A percentile compares a stretch with the other conserved stretches of the same genome.
These are phyloP conservation scores for Gnetum montanum DNA, from an alignment of 75 land plant genomes.

Conservation along the genomic window DNA sequence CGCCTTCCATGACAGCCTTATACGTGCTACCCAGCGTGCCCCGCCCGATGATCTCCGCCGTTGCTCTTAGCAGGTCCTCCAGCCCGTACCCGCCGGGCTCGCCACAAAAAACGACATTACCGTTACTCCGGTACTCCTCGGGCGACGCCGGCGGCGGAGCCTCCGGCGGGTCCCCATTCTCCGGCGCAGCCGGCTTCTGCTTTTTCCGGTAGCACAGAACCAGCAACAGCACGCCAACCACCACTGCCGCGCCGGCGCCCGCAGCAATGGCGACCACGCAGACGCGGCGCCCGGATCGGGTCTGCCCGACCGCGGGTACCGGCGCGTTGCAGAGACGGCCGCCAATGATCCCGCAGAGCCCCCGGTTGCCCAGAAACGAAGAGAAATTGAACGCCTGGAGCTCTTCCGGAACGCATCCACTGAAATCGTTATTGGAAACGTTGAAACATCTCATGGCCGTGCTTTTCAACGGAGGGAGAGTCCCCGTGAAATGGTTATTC, in stretches of 20 bases:
- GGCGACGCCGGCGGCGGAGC: background rate
- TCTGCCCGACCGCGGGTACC: slow-evolving; percentile 2
- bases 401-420: slow-evolving; percentile 50
- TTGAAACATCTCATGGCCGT: slow-evolving; percentile 38
- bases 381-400: slow-evolving; percentile 15
- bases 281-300: slow-evolving; percentile 3
- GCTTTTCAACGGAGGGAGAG: slow-evolving; percentile 46
- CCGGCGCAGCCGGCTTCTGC: background rate
- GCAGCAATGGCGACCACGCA: background rate
- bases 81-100: slow-evolving; percentile 5
- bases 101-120: slow-evolving; percentile 7
- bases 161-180: background rate
- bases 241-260: background rate
- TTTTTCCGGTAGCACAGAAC: background rate
- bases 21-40: slow-evolving; percentile 31
- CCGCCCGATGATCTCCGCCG: slow-evolving; percentile 33
- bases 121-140: background rate
- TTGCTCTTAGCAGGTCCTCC: slow-evolving; percentile 40
- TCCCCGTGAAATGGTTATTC: slow-evolving; percentile 41
- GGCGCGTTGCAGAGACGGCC: slow-evolving; percentile 19
- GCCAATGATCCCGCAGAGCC: slow-evolving; percentile 50
- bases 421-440: slow-evolving; percentile 48
- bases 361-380: slow-evolving; percentile 36
- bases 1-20: slow-evolving; percentile 24
- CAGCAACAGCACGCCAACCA: background rate